These are phyloP conservation scores for Tausonia pullulans DNA, from an alignment of 1,284 basidiomycete genomes.

Conservation along the genomic window DNA sequence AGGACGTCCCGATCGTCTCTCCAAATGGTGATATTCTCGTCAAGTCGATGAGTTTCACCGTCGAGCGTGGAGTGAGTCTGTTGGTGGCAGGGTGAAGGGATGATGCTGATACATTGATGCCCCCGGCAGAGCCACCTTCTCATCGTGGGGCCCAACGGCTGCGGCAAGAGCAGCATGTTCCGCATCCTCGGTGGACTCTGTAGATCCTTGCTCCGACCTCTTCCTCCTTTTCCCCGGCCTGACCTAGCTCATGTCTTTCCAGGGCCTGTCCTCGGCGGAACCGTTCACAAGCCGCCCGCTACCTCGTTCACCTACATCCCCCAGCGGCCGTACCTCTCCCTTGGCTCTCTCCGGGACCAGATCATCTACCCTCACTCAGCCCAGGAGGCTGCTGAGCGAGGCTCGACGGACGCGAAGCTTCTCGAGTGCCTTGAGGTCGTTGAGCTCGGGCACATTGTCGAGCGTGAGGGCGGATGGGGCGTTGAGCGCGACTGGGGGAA, in stretches of 20 bases:
- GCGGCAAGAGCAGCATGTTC: conserved; percentile 84
- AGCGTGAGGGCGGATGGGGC: conserved; percentile 95
- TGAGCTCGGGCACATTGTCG: conserved; percentile 77
- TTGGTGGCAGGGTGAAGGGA: too few species aligned
- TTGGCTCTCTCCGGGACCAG: conserved; percentile 90
- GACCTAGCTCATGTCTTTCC: background rate
- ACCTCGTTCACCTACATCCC: conserved; percentile 90
- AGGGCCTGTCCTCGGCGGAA: conserved; percentile 42
- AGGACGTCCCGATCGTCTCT: conserved; percentile 87
- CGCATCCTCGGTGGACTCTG: conserved; percentile 92
- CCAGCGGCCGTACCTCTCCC: conserved; percentile 84
- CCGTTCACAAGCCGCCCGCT: conserved; percentile 83
- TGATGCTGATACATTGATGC: too few species aligned
- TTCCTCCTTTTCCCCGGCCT: background rate
- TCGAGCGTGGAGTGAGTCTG: conserved; percentile 68
- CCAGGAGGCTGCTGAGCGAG: conserved; percentile 57
- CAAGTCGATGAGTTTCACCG: conserved; percentile 70
- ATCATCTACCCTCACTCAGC: conserved; percentile 68
- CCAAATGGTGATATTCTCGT: conserved; percentile 92
- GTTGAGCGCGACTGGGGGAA: conserved; percentile 82
- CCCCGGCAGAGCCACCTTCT: background rate
- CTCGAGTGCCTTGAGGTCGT: conserved; percentile 62
- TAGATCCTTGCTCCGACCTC: background rate
- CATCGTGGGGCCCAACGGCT: conserved; percentile 71
- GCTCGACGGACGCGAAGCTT: conserved; percentile 65